A percentile compares a stretch with the other conserved stretches of the same genome.
These are phyloP conservation scores for Lentithecium fluviatile DNA, from an alignment of 495 filamentous ascomycete genomes.

Conservation along the genomic window DNA sequence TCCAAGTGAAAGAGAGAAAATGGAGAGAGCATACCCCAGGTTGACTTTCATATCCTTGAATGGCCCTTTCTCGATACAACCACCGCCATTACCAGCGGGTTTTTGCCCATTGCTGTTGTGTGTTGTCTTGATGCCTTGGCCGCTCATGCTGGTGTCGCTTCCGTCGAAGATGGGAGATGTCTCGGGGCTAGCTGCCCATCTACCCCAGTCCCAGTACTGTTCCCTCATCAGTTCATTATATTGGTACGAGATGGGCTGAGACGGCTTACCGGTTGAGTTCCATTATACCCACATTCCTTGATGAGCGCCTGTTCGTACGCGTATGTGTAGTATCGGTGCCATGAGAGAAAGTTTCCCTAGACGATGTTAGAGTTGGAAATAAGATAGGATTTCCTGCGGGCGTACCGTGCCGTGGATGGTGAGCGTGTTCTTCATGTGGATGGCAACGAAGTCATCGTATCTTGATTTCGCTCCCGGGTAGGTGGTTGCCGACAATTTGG, in stretches of 20 bases:
- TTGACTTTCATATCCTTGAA: slow-evolving; percentile 33
- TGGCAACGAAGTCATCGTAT: slow-evolving; percentile 34
- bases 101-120: slow-evolving; percentile 23
- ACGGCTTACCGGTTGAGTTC: slow-evolving; percentile 30
- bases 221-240: background rate
- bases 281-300: slow-evolving; percentile 35
- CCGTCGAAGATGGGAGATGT: slow-evolving; percentile 33
- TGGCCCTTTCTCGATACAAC: slow-evolving; percentile 28
- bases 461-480: slow-evolving; percentile 31
- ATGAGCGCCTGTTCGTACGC: slow-evolving; percentile 30
- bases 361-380: background rate
- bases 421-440: slow-evolving; percentile 34
- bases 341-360: slow-evolving; percentile 34
- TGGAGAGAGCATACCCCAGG: slow-evolving; percentile 35
- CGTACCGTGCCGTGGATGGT: slow-evolving; percentile 33
- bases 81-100: slow-evolving; percentile 31
- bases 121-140: slow-evolving; percentile 23
- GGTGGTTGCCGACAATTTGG: slow-evolving; percentile 19
- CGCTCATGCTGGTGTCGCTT: slow-evolving; percentile 33
- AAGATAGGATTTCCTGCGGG: background rate
- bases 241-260: background rate
- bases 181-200: slow-evolving; percentile 29
- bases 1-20: slow-evolving; percentile 41
- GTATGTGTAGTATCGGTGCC: slow-evolving; percentile 31
- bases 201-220: slow-evolving; percentile 37